phyloP scores from a whole-genome alignment of 768 basidiomycete genomes.

The Strobilomyces confusus region DNA sequence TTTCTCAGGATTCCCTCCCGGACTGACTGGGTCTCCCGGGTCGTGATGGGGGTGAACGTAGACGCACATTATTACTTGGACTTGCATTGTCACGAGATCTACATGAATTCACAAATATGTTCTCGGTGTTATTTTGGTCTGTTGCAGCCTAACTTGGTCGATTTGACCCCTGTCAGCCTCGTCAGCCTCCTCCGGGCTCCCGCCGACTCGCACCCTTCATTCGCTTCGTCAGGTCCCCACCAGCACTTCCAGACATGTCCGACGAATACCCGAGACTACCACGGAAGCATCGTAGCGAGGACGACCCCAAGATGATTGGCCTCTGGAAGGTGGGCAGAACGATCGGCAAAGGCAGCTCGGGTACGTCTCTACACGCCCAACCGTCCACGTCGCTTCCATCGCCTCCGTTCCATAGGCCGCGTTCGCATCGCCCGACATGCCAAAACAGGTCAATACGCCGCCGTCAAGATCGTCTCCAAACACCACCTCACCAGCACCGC shows the following conservation, averaged over 20 bases:
- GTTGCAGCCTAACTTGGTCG: slow-evolving; percentile 5
- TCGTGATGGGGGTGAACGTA: slow-evolving; percentile 19
- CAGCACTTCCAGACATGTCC: slow-evolving; percentile 22
- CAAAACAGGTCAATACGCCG: slow-evolving; percentile 86
- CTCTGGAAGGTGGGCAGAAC: slow-evolving; percentile 81
- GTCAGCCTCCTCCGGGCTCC: slow-evolving; percentile 20
- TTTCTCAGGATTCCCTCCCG: slow-evolving; percentile 84
- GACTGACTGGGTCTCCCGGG: slow-evolving; percentile 48
- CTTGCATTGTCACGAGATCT: slow-evolving; percentile 22
- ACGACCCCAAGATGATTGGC: slow-evolving; percentile 68
- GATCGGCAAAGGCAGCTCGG: slow-evolving; percentile 79
- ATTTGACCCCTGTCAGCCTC: slow-evolving; percentile 23
- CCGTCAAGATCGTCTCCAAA: slow-evolving; percentile 93
- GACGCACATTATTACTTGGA: slow-evolving; percentile 8
- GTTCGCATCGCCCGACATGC: slow-evolving; percentile 86
- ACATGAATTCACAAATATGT: slow-evolving; percentile 11
- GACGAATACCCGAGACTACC: slow-evolving; percentile 28
- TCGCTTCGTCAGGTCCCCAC: neutral
- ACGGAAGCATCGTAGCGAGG: slow-evolving; percentile 27
- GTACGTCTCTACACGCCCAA: slow-evolving; percentile 35
- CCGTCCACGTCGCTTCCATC: neutral
- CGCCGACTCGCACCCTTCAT: neutral
- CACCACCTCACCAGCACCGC: slow-evolving; percentile 59
- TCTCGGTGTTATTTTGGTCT: slow-evolving; percentile 1
- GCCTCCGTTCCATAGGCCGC: slow-evolving; percentile 51